Conservation (phyloP, 2,329 filamentous ascomycete genomes). For the Pyrenophora teres region DNA sequence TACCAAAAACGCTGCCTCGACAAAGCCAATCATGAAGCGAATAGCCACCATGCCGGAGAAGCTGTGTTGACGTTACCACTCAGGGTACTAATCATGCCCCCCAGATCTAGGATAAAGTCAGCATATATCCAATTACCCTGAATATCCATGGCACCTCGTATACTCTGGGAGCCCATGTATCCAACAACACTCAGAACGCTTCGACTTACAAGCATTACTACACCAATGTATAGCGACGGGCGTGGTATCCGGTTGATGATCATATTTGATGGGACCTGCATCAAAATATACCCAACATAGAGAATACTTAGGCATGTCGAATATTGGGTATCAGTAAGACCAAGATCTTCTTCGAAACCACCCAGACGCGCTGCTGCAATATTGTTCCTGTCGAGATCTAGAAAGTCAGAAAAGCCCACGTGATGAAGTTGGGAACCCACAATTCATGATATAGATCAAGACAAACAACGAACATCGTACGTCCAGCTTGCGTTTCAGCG, state of each 20-base stretch:
- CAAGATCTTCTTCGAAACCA: slow-evolving; percentile 40
- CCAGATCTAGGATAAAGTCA: slow-evolving; percentile 32
- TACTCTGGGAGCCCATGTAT: background rate
- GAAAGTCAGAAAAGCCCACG: background rate
- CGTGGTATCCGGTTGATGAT: slow-evolving; percentile 46
- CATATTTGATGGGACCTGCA: slow-evolving; percentile 52
- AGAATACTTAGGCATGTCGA: slow-evolving; percentile 42
- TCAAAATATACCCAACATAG: slow-evolving; percentile 23
- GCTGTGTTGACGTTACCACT: slow-evolving; percentile 37
- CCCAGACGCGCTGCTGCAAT: slow-evolving; percentile 43
- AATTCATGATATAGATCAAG: slow-evolving; percentile 46
- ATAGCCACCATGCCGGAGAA: slow-evolving; percentile 46
- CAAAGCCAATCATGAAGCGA: slow-evolving; percentile 47
- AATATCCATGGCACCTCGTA: too few species aligned
- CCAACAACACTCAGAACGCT: background rate
- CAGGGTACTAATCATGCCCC: slow-evolving; percentile 48
- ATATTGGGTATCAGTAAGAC: slow-evolving; percentile 39
- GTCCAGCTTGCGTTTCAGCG: slow-evolving; percentile 43
- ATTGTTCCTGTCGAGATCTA: slow-evolving; percentile 35
- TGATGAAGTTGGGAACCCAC: slow-evolving; percentile 14
- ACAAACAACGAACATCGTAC: slow-evolving; percentile 41
- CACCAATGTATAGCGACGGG: slow-evolving; percentile 44
- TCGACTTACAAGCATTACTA: slow-evolving; percentile 38
- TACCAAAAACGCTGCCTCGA: slow-evolving; percentile 55
- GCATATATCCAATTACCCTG: background rate